Evolutionary conservation across 1,284 basidiomycete genomes (phyloP).

Genomic region (Ustilago tritici): DNA sequence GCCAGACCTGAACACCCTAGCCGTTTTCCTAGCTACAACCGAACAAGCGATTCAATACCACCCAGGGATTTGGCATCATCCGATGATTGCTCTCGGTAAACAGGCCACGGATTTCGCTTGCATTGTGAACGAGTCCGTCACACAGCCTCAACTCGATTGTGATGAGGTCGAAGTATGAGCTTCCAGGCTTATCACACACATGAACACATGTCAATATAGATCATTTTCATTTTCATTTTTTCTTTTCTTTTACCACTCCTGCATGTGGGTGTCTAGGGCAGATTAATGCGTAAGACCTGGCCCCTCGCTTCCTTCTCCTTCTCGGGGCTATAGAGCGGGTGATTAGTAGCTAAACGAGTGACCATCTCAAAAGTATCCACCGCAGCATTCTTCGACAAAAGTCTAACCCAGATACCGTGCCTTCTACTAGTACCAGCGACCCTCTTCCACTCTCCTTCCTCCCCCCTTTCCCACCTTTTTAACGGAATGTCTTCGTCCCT

Average conservation of each 20-base stretch:
- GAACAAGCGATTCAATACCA: constrained; percentile 64
- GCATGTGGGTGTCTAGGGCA: constrained; percentile 4
- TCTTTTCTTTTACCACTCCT: neutral
- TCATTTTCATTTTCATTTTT: neutral
- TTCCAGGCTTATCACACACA: neutral
- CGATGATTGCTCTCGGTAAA: constrained; percentile 58
- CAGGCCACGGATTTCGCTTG: constrained; percentile 62
- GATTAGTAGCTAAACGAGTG: neutral
- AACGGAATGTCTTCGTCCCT: constrained; percentile 9
- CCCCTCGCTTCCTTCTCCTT: neutral
- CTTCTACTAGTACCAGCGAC: constrained; percentile 20
- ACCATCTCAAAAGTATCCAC: neutral
- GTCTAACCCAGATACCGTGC: constrained; percentile 24
- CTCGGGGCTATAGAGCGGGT: neutral
- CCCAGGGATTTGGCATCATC: constrained; percentile 64
- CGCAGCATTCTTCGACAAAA: neutral
- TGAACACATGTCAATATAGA: neutral
- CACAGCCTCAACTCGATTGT: constrained; percentile 54
- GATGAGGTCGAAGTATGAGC: constrained; percentile 47
- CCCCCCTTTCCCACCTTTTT: neutral
- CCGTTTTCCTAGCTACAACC: constrained; percentile 52
- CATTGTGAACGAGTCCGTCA: constrained; percentile 58
- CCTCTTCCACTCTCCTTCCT: constrained; percentile 8
- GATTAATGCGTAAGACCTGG: constrained; percentile 15
- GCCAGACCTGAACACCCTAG: constrained; percentile 59